Conservation (phyloP, 306 rosid genomes). For the Mimosa bimucronata region DNA sequence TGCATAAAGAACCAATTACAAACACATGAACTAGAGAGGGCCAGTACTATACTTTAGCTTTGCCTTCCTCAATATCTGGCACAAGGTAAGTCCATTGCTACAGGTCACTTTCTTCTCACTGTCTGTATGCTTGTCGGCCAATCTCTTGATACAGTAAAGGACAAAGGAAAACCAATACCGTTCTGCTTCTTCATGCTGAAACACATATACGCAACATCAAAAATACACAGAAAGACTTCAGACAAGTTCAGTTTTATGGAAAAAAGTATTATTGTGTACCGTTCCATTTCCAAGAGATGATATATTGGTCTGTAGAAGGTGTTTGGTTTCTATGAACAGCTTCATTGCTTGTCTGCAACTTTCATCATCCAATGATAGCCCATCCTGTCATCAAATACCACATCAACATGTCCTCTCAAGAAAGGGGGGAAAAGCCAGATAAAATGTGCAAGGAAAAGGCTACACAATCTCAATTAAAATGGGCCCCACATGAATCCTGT, state of each 20-base stretch:
- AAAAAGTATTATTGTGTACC: constrained; percentile 32
- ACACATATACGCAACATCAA: background rate
- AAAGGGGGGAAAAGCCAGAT: background rate
- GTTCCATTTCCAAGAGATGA: constrained; percentile 61
- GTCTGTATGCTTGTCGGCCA: constrained; percentile 45
- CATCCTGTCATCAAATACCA: constrained; percentile 44
- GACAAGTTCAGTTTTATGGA: background rate
- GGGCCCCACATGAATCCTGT: background rate
- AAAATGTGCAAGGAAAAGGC: background rate
- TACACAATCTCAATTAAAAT: background rate
- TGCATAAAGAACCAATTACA: constrained; percentile 32
- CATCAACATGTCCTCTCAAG: background rate
- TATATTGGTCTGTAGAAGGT: constrained; percentile 42
- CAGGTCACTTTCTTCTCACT: constrained; percentile 39
- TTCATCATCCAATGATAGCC: constrained; percentile 50
- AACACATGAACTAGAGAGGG: constrained; percentile 26
- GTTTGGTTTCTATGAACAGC: constrained; percentile 58
- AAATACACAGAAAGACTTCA: constrained; percentile 17
- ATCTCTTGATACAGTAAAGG: constrained; percentile 57
- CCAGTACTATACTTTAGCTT: constrained; percentile 70
- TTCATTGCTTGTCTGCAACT: constrained; percentile 44
- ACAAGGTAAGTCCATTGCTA: constrained; percentile 51
- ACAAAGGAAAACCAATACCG: constrained; percentile 65
- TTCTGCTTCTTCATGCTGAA: constrained; percentile 73
- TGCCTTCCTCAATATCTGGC: constrained; percentile 80